Evolutionary conservation across 208 protist genomes (phyloP).

Genomic region (Tritrichomonas foetus): DNA sequence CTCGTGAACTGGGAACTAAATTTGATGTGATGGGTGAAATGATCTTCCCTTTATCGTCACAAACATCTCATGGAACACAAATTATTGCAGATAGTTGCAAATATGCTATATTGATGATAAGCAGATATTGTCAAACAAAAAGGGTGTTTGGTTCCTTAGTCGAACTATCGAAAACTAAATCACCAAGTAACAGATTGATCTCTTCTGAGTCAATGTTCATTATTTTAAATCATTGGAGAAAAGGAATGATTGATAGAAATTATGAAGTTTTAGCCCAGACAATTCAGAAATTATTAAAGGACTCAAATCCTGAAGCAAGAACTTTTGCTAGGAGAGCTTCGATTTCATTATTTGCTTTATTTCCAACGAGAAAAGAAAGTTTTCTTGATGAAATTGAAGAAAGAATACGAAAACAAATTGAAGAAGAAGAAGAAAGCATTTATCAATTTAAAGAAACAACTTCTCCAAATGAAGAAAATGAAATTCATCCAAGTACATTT

Average conservation of each 20-base stretch:
- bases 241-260: background rate
- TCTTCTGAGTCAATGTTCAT: background rate
- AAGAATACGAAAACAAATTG: no score
- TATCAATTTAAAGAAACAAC: no score
- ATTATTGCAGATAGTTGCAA: slow-evolving; percentile 30
- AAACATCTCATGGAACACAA: background rate
- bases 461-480: no score
- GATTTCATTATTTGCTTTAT: background rate
- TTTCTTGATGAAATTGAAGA: background rate
- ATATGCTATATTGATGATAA: background rate
- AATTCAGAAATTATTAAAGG: background rate
- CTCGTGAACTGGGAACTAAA: background rate
- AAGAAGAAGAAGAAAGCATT: no score
- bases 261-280: background rate
- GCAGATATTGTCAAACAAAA: background rate
- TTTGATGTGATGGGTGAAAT: background rate
- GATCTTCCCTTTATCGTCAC: background rate
- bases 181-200: background rate
- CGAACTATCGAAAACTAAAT: background rate
- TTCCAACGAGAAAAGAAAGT: background rate
- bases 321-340: background rate
- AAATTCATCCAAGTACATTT: no score
- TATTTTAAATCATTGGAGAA: background rate
- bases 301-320: background rate
- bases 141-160: background rate